Percentiles rank a stretch among this genome's conserved stretches.
phyloP scores from a whole-genome alignment of 2,329 filamentous ascomycete species.

The Stachybotrys chlorohalonatus region DNA sequence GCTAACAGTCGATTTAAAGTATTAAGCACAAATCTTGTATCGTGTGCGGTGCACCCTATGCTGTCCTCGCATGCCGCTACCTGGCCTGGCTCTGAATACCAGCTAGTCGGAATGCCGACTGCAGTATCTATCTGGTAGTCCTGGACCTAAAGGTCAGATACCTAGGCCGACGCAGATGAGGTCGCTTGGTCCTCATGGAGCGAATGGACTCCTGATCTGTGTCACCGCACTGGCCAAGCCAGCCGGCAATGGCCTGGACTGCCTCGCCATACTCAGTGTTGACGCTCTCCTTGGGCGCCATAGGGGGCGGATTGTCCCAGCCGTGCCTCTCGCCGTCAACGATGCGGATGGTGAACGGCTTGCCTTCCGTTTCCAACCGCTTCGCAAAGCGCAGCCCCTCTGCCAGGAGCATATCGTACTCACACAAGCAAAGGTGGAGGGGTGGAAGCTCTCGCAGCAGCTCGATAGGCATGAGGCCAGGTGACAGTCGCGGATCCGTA shows the following conservation, averaged over 20 bases:
- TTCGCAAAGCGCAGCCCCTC: slow-evolving; percentile 54
- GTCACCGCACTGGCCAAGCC: slow-evolving; percentile 29
- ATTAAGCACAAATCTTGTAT: background rate
- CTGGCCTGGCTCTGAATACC: background rate
- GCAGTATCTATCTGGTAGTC: slow-evolving; percentile 15
- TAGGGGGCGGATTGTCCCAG: slow-evolving; percentile 38
- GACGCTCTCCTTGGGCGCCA: slow-evolving; percentile 34
- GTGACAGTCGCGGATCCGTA: slow-evolving; percentile 46
- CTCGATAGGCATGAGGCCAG: slow-evolving; percentile 44
- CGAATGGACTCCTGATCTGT: slow-evolving; percentile 24
- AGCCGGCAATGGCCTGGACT: slow-evolving; percentile 28
- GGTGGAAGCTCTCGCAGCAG: slow-evolving; percentile 43
- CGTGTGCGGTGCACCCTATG: background rate
- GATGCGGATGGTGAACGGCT: slow-evolving; percentile 28
- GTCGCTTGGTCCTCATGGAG: slow-evolving; percentile 23
- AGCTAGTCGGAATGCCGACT: background rate
- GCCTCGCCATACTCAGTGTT: slow-evolving; percentile 36
- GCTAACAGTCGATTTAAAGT: background rate
- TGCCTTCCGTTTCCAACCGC: slow-evolving; percentile 33
- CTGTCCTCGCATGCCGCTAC: background rate
- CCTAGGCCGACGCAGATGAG: slow-evolving; percentile 19
- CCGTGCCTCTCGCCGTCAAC: slow-evolving; percentile 36
- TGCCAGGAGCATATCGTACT: slow-evolving; percentile 55
- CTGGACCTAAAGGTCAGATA: slow-evolving; percentile 21
- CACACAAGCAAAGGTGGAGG: slow-evolving; percentile 51